Conservation (phyloP, 192 early-diverging fungal genomes). For the Backusella sp. region DNA sequence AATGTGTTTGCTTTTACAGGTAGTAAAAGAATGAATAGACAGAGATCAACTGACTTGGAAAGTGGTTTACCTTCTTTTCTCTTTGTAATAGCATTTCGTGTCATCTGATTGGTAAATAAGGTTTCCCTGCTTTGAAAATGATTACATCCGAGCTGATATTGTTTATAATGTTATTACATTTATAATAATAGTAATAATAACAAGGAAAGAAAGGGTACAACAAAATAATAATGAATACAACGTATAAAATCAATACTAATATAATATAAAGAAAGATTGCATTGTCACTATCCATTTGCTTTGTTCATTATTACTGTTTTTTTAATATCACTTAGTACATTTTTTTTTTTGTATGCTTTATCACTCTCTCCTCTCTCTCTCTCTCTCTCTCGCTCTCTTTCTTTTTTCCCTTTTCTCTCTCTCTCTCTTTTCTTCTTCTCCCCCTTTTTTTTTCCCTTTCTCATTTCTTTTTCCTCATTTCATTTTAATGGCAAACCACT, state of each 20-base stretch:
- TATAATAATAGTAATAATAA: not conserved
- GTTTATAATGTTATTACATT: not conserved
- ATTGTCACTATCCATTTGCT: not conserved
- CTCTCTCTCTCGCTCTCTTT: slow-evolving; percentile 4
- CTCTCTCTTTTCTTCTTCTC: not conserved
- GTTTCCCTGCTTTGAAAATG: not conserved
- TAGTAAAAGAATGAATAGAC: too few species aligned
- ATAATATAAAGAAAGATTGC: not conserved
- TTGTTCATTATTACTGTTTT: not conserved
- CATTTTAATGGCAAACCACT: not conserved
- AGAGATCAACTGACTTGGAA: not conserved
- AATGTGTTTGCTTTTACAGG: too few species aligned
- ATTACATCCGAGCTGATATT: not conserved
- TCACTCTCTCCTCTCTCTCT: not conserved
- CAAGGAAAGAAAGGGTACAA: not conserved
- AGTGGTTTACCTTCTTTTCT: not conserved
- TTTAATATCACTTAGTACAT: not conserved
- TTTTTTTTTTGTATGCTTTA: not conserved
- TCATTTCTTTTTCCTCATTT: not conserved
- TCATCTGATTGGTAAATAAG: slow-evolving; percentile 4
- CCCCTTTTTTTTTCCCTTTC: not conserved
- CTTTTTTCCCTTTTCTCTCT: not conserved
- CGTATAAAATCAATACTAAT: not conserved
- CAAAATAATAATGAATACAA: not conserved
- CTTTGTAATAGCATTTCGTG: not conserved